phyloP scores from a whole-genome alignment of 2,329 filamentous ascomycete genomes.

The Hypoxylon sp. region DNA sequence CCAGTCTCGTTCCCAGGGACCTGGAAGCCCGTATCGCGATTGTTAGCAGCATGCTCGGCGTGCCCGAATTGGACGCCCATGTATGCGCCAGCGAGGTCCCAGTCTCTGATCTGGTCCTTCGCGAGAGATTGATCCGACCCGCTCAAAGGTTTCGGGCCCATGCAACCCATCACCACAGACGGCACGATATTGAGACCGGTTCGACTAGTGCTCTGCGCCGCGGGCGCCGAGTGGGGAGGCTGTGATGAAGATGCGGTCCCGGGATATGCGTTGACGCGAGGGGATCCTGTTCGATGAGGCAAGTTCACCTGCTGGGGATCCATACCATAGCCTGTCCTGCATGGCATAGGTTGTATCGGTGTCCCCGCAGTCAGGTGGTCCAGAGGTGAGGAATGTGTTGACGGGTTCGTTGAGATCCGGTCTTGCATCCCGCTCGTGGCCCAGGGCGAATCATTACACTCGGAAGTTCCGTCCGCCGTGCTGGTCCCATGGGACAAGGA shows the following conservation, averaged over 20 bases:
- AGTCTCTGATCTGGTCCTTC: constrained; percentile 22
- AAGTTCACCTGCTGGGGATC: constrained; percentile 14
- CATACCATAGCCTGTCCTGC: neutral
- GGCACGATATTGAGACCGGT: neutral
- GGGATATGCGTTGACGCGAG: constrained; percentile 13
- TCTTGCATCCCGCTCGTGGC: constrained; percentile 13
- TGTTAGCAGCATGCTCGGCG: neutral
- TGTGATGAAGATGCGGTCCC: neutral
- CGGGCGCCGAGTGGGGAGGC: neutral
- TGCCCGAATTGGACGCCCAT: constrained; percentile 37
- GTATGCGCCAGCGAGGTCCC: constrained; percentile 43
- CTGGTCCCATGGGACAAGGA: constrained; percentile 13
- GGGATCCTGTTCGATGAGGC: constrained; percentile 35
- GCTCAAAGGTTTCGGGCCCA: constrained; percentile 36
- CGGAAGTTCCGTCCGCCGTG: constrained; percentile 14
- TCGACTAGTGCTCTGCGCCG: neutral
- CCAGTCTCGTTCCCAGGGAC: constrained; percentile 10
- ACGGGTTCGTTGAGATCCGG: constrained; percentile 21
- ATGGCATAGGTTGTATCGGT: neutral
- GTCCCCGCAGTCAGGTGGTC: constrained; percentile 6
- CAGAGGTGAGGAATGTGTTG: constrained; percentile 21
- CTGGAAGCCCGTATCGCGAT: neutral
- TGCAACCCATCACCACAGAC: constrained; percentile 18
- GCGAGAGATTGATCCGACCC: constrained; percentile 9
- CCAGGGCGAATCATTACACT: constrained; percentile 28